Evolutionary conservation across 2,329 filamentous ascomycete species (phyloP).

Genomic region (Coniosporium tulheliwenetii): DNA sequence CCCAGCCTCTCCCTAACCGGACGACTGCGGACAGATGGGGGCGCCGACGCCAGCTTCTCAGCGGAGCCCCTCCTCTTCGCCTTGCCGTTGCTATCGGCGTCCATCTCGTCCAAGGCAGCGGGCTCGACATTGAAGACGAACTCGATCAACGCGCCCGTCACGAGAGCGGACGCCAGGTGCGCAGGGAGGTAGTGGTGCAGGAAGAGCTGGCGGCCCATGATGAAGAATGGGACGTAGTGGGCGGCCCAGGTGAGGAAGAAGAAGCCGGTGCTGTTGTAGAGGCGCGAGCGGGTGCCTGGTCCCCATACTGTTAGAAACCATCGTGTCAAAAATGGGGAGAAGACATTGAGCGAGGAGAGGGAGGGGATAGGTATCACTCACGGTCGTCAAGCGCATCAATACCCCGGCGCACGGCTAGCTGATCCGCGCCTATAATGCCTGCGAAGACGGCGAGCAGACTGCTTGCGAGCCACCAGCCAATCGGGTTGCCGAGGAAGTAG

Average conservation of each 20-base stretch:
- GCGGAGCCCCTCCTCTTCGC: slow-evolving; percentile 24
- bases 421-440: slow-evolving; percentile 82
- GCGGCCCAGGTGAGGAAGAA: slow-evolving; percentile 97
- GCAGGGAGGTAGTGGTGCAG: slow-evolving; percentile 94
- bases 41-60: slow-evolving; percentile 27
- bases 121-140: slow-evolving; percentile 93
- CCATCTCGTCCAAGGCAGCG: slow-evolving; percentile 38
- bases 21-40: slow-evolving; percentile 37
- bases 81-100: slow-evolving; percentile 17
- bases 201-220: slow-evolving; percentile 97
- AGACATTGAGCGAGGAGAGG: background rate
- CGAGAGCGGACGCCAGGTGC: slow-evolving; percentile 77
- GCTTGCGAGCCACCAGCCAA: slow-evolving; percentile 95
- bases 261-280: slow-evolving; percentile 98
- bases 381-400: slow-evolving; percentile 85
- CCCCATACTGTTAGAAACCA: slow-evolving; percentile 14
- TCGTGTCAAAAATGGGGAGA: background rate
- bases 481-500: slow-evolving; percentile 92
- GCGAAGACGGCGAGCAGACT: slow-evolving; percentile 85
- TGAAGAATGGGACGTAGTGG: slow-evolving; percentile 93
- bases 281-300: slow-evolving; percentile 69
- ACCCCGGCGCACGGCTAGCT: slow-evolving; percentile 81
- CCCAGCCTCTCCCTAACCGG: slow-evolving; percentile 72
- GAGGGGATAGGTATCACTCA: slow-evolving; percentile 38
- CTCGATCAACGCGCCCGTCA: slow-evolving; percentile 81